Evolutionary conservation across 2,329 filamentous ascomycete genomes (phyloP).

Genomic region (Davidsoniella virescens): DNA sequence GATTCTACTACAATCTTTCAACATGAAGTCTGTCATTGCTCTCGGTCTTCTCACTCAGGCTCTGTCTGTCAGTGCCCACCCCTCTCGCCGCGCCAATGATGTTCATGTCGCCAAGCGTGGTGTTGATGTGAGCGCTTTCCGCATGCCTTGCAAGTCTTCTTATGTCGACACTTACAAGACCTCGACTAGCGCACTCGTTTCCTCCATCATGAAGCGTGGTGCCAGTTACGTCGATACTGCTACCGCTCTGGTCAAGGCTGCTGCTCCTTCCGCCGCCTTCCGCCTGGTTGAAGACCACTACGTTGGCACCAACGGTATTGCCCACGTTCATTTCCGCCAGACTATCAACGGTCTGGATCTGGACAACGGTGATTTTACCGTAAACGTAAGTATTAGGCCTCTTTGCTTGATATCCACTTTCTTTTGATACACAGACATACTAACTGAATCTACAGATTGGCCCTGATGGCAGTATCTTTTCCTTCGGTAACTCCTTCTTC

Average conservation of each 20-base stretch:
- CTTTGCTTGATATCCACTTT: neutral
- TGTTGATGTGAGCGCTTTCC: constrained; percentile 21
- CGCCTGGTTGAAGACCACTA: constrained; percentile 37
- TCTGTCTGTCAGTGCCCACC: constrained; percentile 20
- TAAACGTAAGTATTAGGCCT: constrained; percentile 31
- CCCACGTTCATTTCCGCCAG: constrained; percentile 44
- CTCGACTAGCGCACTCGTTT: constrained; percentile 13
- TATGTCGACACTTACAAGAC: constrained; percentile 20
- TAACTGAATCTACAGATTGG: constrained; percentile 24
- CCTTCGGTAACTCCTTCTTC: constrained; percentile 34
- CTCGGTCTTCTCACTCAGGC: constrained; percentile 22
- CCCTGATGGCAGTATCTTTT: constrained; percentile 38
- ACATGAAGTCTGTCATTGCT: constrained; percentile 21
- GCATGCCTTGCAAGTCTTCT: constrained; percentile 19
- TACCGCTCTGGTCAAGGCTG: constrained; percentile 25
- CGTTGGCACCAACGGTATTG: constrained; percentile 35
- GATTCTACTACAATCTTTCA: neutral
- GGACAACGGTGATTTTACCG: constrained; percentile 44
- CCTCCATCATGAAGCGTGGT: constrained; percentile 14
- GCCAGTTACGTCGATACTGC: constrained; percentile 27
- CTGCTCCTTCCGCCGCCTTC: constrained; percentile 26
- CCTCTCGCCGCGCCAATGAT: constrained; percentile 16
- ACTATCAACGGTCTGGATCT: constrained; percentile 40
- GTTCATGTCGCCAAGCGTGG: constrained; percentile 17
- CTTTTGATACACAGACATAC: neutral